phyloP scores from a whole-genome alignment of 192 early-diverging fungal genomes.

The Pecoramyces ruminantium region DNA sequence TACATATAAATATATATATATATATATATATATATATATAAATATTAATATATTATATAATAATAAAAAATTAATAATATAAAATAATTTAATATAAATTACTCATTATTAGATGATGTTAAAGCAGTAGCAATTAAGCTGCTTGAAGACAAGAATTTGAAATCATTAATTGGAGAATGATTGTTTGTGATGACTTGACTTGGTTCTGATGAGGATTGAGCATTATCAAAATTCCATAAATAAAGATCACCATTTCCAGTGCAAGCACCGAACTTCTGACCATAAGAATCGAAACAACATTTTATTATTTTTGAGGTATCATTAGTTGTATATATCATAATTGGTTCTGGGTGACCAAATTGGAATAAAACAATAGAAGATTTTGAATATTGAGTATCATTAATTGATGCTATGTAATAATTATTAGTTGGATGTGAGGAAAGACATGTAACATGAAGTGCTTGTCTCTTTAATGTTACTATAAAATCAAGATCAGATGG shows the following conservation, averaged over 20 bases:
- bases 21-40: conserved; percentile 11
- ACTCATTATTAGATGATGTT: conserved; percentile 25
- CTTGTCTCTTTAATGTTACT: conserved; percentile 6
- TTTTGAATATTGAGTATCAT: not conserved
- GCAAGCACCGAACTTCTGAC: conserved; percentile 54
- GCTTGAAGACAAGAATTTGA: conserved; percentile 53
- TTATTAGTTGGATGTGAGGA: conserved; percentile 19
- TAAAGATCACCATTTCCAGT: conserved; percentile 48
- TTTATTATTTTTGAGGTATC: conserved; percentile 20
- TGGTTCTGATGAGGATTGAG: conserved; percentile 27
- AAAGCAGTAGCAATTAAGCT: conserved; percentile 57
- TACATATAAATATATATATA: too few species aligned
- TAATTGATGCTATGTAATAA: not conserved
- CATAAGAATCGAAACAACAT: conserved; percentile 58
- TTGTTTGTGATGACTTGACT: not conserved
- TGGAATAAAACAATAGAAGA: conserved; percentile 45
- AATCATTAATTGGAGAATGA: conserved; percentile 30
- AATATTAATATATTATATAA: too few species aligned
- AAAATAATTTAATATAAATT: too few species aligned
- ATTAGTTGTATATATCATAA: conserved; percentile 39
- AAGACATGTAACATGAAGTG: conserved; percentile 4
- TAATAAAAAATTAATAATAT: too few species aligned
- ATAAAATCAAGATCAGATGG: conserved; percentile 11
- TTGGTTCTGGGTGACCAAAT: conserved; percentile 51
- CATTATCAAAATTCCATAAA: conserved; percentile 60